Conservation (phyloP, 495 filamentous ascomycete species). For the Aspergillus nanangensis region DNA sequence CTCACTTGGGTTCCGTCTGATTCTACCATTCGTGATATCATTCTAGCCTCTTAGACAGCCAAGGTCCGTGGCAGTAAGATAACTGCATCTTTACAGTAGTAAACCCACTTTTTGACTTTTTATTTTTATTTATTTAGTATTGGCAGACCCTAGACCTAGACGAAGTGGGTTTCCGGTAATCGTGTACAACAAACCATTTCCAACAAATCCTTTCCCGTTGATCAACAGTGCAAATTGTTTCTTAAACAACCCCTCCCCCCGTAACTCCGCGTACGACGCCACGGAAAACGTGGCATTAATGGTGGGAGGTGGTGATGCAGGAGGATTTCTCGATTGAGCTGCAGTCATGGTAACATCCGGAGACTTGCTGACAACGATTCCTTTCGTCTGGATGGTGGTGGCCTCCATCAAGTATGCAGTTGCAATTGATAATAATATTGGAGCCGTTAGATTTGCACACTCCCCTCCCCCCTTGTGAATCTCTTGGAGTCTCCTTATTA, state of each 20-base stretch:
- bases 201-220: neutral
- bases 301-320: conserved; percentile 2
- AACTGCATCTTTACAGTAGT: neutral
- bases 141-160: conserved; percentile 3
- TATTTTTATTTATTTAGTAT: neutral
- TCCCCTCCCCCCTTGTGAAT: neutral
- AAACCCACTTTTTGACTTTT: too few relatives aligned
- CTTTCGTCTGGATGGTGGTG: conserved; percentile 4
- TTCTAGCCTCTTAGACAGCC: too few relatives aligned
- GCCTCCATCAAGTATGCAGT: conserved; percentile 6
- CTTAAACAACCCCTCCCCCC: neutral
- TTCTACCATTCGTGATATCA: too few relatives aligned
- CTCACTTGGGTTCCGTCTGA: neutral
- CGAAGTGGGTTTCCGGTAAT: conserved; percentile 2
- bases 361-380: conserved; percentile 11
- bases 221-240: neutral
- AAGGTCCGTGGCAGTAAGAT: conserved; percentile 2
- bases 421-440: neutral
- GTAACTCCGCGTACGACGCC: conserved; percentile 4
- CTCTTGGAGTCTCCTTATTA: too few relatives aligned
- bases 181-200: conserved; percentile 2
- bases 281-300: conserved; percentile 18
- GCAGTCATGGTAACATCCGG: conserved; percentile 11
- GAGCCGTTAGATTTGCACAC: too few relatives aligned
- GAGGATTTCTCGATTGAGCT: conserved; percentile 6